phyloP scores from a whole-genome alignment of 2,329 filamentous ascomycete species.

The Paecilomyces formosus region DNA sequence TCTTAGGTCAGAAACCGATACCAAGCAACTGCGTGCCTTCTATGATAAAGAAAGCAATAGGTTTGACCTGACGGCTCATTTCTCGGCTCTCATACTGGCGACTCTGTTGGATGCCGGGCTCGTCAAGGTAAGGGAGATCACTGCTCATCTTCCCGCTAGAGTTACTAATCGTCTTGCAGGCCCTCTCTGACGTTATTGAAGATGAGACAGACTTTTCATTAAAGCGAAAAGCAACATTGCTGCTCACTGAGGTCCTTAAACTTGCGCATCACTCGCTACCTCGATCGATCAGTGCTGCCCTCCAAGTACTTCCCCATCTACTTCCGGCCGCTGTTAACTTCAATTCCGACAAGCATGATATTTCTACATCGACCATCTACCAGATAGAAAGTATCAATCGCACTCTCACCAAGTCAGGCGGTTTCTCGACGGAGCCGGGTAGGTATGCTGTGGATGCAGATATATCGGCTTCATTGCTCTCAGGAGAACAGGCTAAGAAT shows the following conservation, averaged over 20 bases:
- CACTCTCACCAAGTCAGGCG: slow-evolving; percentile 73
- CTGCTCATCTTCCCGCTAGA: background rate
- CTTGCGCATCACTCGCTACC: slow-evolving; percentile 81
- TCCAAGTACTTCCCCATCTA: slow-evolving; percentile 83
- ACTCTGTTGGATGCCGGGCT: slow-evolving; percentile 78
- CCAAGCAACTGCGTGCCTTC: slow-evolving; percentile 43
- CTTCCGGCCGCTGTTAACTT: slow-evolving; percentile 71
- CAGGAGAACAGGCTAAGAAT: slow-evolving; percentile 39
- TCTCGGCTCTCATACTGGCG: slow-evolving; percentile 79
- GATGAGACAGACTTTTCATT: slow-evolving; percentile 46
- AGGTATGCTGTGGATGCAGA: slow-evolving; percentile 38
- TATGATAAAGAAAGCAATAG: slow-evolving; percentile 61
- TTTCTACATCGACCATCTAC: slow-evolving; percentile 85
- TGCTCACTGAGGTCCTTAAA: slow-evolving; percentile 87
- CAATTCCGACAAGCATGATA: slow-evolving; percentile 62
- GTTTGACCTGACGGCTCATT: slow-evolving; percentile 81
- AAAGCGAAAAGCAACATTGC: slow-evolving; percentile 79
- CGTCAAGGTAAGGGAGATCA: slow-evolving; percentile 35
- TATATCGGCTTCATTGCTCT: slow-evolving; percentile 34
- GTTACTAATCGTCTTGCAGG: slow-evolving; percentile 22
- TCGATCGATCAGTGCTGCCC: slow-evolving; percentile 67
- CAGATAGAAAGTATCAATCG: slow-evolving; percentile 97
- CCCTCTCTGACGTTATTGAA: slow-evolving; percentile 43
- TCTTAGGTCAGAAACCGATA: slow-evolving; percentile 56
- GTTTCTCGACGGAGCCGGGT: slow-evolving; percentile 31